phyloP scores from a whole-genome alignment of 169 alveolate genomes.

The Plasmodium vivax region DNA sequence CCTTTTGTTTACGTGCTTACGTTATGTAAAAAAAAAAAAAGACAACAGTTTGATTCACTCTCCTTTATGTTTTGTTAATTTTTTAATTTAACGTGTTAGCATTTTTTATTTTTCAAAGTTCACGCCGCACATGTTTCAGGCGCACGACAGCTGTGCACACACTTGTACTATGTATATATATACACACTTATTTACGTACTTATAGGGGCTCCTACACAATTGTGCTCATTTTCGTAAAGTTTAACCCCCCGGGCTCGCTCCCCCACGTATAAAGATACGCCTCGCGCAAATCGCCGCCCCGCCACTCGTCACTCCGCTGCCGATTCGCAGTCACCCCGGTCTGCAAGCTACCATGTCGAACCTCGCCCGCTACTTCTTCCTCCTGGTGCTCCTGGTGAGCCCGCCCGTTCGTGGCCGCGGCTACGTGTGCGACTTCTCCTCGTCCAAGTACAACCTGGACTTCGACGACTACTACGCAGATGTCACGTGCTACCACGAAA shows the following conservation, averaged over 20 bases:
- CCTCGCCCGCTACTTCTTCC: neutral
- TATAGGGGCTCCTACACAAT: neutral
- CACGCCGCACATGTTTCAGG: neutral
- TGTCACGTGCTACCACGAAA: conserved; percentile 45
- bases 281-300: neutral
- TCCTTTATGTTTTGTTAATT: neutral
- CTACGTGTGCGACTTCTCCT: conserved; percentile 43
- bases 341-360: conserved; percentile 1
- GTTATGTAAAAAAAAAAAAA: neutral
- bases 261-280: neutral
- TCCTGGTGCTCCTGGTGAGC: neutral
- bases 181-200: neutral
- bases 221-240: neutral
- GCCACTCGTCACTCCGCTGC: neutral
- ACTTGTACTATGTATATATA: neutral
- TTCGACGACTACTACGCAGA: conserved; percentile 28
- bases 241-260: neutral
- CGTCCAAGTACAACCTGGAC: conserved; percentile 36
- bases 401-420: conserved; percentile 16
- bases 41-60: conserved; percentile 1
- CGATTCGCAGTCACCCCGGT: neutral
- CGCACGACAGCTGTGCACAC: neutral
- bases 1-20: neutral
- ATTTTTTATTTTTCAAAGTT: neutral
- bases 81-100: neutral